Base-by-base conservation (phyloP, 345 rosid genomes). In the Moringa oleifera region DNA sequence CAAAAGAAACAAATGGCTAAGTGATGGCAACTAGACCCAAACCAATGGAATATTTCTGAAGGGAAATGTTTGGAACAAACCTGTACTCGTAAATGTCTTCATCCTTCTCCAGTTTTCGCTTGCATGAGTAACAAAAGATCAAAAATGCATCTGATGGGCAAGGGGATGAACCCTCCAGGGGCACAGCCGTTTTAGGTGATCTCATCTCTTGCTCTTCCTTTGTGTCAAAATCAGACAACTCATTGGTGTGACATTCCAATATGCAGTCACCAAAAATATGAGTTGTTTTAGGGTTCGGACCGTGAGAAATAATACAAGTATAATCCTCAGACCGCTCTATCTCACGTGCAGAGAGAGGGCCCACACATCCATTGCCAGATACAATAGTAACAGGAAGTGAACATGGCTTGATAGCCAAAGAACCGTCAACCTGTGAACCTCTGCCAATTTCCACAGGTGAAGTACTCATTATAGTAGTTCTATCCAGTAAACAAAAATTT, bases 281-380 rank as follows among this genome's bases (percentile, higher is more conserved):
- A 73, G 77, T 86, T 65, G 81, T 82, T 69, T 71, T 86, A 0
- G 84, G 83, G 72, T 81, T 81, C 47, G 88, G 88, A 15, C 91
- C 91, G 47, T 85, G 81, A 57, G 86, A 83, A 67, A 70, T 85
- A 60, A 85, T 80, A 67, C 91, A 85, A 0, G 91, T 85, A 61
- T 85, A 85, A 28, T 85, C 91, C 88, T 85, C 91, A 22, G 91
- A 85, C 37, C 71, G 84, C 36, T 79, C 87, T 71, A 85, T 75
- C 54, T 83, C 86, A 54, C 54, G 70, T 16, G 71, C 76, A 22
- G 87, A 68, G 72, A 85, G 81, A 47, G 87, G 70, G 20, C 74
- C 67, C 47, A 62, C 64, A 36, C 20, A 20, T 28, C 55, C 73
- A 46, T 55, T 66, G 59, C 66, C 53, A 58, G 75, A 57, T 54